Base-by-base conservation (phyloP, 2,329 filamentous ascomycete genomes). In the Penicillium sp. region DNA sequence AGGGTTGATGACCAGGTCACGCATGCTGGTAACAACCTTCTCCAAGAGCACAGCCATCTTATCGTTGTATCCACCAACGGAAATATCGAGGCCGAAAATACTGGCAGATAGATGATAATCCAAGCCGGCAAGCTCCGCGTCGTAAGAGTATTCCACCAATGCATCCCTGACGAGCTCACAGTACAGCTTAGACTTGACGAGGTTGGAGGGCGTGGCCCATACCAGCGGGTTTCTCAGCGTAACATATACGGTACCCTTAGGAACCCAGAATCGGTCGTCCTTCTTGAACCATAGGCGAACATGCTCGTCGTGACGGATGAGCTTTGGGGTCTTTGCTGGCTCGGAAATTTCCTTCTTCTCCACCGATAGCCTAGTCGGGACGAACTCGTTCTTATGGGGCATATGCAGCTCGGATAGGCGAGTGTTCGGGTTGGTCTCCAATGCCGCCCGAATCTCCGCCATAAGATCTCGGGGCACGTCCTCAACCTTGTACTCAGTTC, bases 261-360 rank as follows among this genome's bases (percentile, higher is more conserved):
- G 95, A 9, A 98, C 95, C 93, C 94, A 98, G 78, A 98, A 99
- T 0, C 90, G 93, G 70, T 99, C 95, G 71, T 99, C 95, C 79
- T 98, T 98, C 83, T 99, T 99, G 83, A 89, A 97, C 95, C 95
- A 99, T 3, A 92, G 90, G 31, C 93, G 88, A 0, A 91, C 88
- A 38, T 88, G 81, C 6, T 89, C 84, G 68, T 97, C 94, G 70
- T 96, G 93, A 67, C 93, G 89, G 65, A 99, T 90, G 26, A 99
- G 83, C 64, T 89, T 90, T 0, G 95, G 95, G 0, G 88, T 83
- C 59, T 90, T 85, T 0, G 89, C 82, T 1, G 93, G 90, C 68
- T 91, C 86, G 29, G 87, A 83, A n/a, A 95, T 85, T 41, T 96
- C 91, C 77, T 92, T 96, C 84, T 95, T 97, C 76, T 97, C 93